These are phyloP conservation scores for Lachnellula subtilissima DNA, from an alignment of 2,329 filamentous ascomycete genomes.

Conservation along the genomic window DNA sequence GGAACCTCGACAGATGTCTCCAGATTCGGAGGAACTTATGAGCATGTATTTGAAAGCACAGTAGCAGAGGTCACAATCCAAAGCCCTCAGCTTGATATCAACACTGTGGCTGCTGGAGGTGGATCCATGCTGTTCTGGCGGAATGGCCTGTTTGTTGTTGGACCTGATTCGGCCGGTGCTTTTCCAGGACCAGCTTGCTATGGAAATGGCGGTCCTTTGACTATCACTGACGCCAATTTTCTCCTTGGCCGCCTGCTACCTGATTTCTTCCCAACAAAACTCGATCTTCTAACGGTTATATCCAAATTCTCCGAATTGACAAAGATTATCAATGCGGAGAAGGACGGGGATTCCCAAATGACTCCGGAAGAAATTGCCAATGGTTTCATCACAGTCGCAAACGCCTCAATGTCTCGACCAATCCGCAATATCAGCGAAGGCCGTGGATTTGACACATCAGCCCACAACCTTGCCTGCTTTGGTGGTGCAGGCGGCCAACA, in stretches of 20 bases:
- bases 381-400: slow-evolving; percentile 82
- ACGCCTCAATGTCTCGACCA: slow-evolving; percentile 84
- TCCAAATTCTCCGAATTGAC: slow-evolving; percentile 71
- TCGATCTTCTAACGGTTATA: slow-evolving; percentile 66
- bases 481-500: slow-evolving; percentile 92
- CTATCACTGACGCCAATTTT: slow-evolving; percentile 85
- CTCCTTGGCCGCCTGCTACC: slow-evolving; percentile 77
- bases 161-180: slow-evolving; percentile 60
- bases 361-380: slow-evolving; percentile 49
- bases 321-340: slow-evolving; percentile 62
- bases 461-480: slow-evolving; percentile 82
- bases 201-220: slow-evolving; percentile 78
- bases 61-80: slow-evolving; percentile 74
- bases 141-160: slow-evolving; percentile 66
- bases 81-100: slow-evolving; percentile 74
- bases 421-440: slow-evolving; percentile 87
- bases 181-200: slow-evolving; percentile 89
- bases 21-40: slow-evolving; percentile 59
- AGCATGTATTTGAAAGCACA: slow-evolving; percentile 71
- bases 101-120: slow-evolving; percentile 47
- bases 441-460: slow-evolving; percentile 81
- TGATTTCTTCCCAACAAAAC: slow-evolving; percentile 79
- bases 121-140: slow-evolving; percentile 55
- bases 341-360: slow-evolving; percentile 52
- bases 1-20: slow-evolving; percentile 59